These are phyloP conservation scores for Verticillium isaacii DNA, from an alignment of 2,329 filamentous ascomycete genomes.

Conservation along the genomic window DNA sequence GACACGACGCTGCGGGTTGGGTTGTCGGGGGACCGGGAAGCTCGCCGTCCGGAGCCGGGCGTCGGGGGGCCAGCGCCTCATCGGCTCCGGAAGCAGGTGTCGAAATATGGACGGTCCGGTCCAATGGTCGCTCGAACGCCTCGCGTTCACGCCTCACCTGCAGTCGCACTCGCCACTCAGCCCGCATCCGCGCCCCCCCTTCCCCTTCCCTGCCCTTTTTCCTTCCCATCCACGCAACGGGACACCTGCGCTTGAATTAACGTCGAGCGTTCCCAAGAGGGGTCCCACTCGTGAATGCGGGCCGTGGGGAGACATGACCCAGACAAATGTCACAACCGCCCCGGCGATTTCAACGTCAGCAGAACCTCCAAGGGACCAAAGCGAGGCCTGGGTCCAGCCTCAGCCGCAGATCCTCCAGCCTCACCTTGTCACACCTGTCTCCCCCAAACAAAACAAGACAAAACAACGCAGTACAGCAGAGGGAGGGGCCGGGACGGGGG, in stretches of 20 bases:
- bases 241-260: background rate
- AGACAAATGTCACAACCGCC: too few relatives aligned
- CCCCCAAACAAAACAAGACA: background rate
- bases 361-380: too few relatives aligned
- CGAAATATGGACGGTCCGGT: background rate
- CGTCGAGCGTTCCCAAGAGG: background rate
- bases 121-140: background rate
- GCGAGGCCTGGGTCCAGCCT: background rate
- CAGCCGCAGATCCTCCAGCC: background rate
- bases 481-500: background rate
- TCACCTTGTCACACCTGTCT: background rate
- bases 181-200: background rate
- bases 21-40: too few relatives aligned
- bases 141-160: background rate
- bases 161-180: background rate
- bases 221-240: background rate
- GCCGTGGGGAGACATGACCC: background rate
- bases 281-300: background rate
- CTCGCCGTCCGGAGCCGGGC: background rate
- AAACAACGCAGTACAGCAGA: too few relatives aligned
- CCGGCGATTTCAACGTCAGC: too few relatives aligned
- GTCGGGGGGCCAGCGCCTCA: background rate
- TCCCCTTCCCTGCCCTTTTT: background rate
- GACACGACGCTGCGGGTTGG: too few relatives aligned
- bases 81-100: background rate